Evolutionary conservation across 108 stramenopile genomes (phyloP).

Genomic region (Conticribra guillardii): DNA sequence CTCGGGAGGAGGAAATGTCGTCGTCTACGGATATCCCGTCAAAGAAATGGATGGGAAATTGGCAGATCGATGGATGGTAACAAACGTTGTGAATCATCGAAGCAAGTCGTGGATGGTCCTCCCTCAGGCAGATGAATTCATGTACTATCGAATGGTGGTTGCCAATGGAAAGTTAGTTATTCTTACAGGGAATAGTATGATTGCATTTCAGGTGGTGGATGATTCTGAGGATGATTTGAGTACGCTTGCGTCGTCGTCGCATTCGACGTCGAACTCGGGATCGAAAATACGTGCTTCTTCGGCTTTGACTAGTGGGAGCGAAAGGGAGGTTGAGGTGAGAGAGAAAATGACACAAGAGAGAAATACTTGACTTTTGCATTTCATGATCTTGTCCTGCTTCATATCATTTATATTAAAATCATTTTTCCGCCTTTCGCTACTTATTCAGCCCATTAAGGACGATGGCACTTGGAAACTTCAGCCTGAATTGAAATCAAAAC

Average conservation of each 20-base stretch:
- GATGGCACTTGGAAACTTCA: conserved; percentile 28
- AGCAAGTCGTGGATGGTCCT: conserved; percentile 23
- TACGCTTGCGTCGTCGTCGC: conserved; percentile 1
- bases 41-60: conserved; percentile 2
- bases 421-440: not conserved
- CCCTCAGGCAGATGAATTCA: conserved; percentile 20
- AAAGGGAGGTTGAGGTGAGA: not conserved
- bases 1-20: not conserved
- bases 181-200: conserved; percentile 1
- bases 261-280: not conserved
- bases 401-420: not conserved
- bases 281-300: conserved; percentile 1
- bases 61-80: conserved; percentile 25
- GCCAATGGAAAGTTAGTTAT: conserved; percentile 24
- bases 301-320: not conserved
- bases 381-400: too few relatives aligned
- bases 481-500: conserved; percentile 21
- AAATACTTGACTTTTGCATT: too few relatives aligned
- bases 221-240: conserved; percentile 14
- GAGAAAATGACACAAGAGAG: too few relatives aligned
- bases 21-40: conserved; percentile 21
- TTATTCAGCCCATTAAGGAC: conserved; percentile 24
- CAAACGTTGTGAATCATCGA: conserved; percentile 20
- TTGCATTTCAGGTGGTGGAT: conserved; percentile 29
- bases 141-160: conserved; percentile 13